Conservation (phyloP, 208 protist species). For the Trypanosoma melophagium region DNA sequence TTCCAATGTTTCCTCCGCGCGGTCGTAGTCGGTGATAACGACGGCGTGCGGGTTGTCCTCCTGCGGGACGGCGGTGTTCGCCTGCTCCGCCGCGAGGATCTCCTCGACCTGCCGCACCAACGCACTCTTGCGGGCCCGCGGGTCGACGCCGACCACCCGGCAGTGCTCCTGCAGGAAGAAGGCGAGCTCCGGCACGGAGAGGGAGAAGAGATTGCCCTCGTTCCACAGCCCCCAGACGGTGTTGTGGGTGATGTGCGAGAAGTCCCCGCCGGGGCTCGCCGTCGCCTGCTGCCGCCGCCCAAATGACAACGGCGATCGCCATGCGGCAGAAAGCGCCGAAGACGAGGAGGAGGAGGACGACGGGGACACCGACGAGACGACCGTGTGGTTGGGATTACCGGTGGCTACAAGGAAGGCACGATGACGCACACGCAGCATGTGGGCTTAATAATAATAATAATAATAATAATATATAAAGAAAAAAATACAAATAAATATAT, state of each 20-base stretch:
- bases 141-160: conserved; percentile 32
- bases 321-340: neutral
- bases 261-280: conserved; percentile 18
- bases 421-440: neutral
- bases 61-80: conserved; percentile 41
- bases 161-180: conserved; percentile 73
- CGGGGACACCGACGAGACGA: neutral
- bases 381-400: too few species aligned
- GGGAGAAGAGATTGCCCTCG: conserved; percentile 91
- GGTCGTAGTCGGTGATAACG: conserved; percentile 66
- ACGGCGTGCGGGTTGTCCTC: conserved; percentile 41
- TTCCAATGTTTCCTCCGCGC: conserved; percentile 77
- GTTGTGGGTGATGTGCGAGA: conserved; percentile 75
- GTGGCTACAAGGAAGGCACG: neutral
- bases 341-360: neutral
- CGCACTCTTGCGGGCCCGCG: conserved; percentile 71
- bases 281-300: neutral
- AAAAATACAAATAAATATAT: too few species aligned
- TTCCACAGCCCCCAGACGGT: conserved; percentile 91
- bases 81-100: conserved; percentile 76
- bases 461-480: too few species aligned
- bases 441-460: too few species aligned
- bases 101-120: conserved; percentile 88
- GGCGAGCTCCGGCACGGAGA: conserved; percentile 74
- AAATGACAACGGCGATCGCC: conserved; percentile 1